phyloP scores from a whole-genome alignment of 345 rosid species.

The Viola odorata region DNA sequence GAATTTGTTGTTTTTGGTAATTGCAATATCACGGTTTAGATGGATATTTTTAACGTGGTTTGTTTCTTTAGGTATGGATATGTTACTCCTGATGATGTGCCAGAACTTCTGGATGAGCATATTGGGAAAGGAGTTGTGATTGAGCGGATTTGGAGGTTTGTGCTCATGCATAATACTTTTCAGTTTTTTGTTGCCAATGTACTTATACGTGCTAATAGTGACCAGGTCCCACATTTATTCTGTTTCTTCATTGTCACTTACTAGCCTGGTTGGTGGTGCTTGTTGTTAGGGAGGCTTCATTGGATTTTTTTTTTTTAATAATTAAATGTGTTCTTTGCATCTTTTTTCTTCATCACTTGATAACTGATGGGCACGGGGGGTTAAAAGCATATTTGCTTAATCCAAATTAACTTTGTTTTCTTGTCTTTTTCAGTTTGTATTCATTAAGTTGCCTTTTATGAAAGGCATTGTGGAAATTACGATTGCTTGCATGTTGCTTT shows the following conservation, averaged over 20 bases:
- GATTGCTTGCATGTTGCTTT: no score
- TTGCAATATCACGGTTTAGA: background rate
- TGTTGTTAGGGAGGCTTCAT: background rate
- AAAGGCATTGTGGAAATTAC: no score
- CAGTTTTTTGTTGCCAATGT: background rate
- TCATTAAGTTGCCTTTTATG: no score
- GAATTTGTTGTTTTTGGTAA: background rate
- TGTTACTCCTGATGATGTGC: constrained; percentile 86
- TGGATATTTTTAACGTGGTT: constrained; percentile 3
- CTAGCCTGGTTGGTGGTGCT: background rate
- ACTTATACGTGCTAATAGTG: background rate
- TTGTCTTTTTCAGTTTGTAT: no score
- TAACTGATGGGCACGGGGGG: background rate
- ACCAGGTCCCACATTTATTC: background rate
- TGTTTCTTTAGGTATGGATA: constrained; percentile 75
- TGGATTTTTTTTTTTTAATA: background rate
- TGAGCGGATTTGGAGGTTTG: constrained; percentile 76
- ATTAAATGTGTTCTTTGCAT: background rate
- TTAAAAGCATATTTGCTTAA: background rate
- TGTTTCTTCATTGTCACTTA: background rate
- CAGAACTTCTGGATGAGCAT: constrained; percentile 84
- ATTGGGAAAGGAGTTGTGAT: constrained; percentile 65
- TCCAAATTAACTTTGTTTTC: no score
- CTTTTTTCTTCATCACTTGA: background rate
- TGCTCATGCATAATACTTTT: background rate